phyloP scores from a whole-genome alignment of 768 basidiomycete species.

The Calocybe cyanea region DNA sequence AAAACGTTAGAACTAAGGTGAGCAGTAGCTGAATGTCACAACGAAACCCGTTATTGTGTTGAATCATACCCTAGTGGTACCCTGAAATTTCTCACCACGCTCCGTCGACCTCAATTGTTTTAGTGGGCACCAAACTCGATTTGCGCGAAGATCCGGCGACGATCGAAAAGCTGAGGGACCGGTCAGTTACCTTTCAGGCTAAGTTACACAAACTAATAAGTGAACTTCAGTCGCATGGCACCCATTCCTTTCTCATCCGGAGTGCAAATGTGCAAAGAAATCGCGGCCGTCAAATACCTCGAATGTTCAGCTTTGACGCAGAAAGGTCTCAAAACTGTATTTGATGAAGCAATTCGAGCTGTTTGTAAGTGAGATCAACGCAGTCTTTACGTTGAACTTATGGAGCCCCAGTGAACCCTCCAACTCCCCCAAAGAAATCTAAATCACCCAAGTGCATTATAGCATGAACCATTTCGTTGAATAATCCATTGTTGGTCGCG shows the following conservation, averaged over 20 bases:
- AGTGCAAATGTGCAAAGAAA: constrained; percentile 87
- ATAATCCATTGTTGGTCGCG: constrained; percentile 20
- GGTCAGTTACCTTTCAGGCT: constrained; percentile 48
- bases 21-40: constrained; percentile 20
- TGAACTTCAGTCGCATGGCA: constrained; percentile 90
- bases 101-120: constrained; percentile 86
- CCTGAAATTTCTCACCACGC: constrained; percentile 98
- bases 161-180: constrained; percentile 89
- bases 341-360: constrained; percentile 97
- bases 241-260: constrained; percentile 94
- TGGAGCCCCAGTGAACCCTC: constrained; percentile 63
- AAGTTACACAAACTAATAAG: no score
- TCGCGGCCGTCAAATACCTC: constrained; percentile 93
- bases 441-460: constrained; percentile 58
- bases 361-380: constrained; percentile 62
- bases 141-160: constrained; percentile 92
- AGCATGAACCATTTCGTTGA: constrained; percentile 44
- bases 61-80: constrained; percentile 65
- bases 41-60: constrained; percentile 5
- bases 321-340: constrained; percentile 98
- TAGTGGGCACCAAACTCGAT: constrained; percentile 97
- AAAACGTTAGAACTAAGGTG: constrained; percentile 98
- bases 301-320: constrained; percentile 97
- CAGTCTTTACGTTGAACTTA: not conserved
- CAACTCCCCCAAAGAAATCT: constrained; percentile 52